phyloP scores from a whole-genome alignment of 495 filamentous ascomycete genomes.

The Durotheca rogersii region DNA sequence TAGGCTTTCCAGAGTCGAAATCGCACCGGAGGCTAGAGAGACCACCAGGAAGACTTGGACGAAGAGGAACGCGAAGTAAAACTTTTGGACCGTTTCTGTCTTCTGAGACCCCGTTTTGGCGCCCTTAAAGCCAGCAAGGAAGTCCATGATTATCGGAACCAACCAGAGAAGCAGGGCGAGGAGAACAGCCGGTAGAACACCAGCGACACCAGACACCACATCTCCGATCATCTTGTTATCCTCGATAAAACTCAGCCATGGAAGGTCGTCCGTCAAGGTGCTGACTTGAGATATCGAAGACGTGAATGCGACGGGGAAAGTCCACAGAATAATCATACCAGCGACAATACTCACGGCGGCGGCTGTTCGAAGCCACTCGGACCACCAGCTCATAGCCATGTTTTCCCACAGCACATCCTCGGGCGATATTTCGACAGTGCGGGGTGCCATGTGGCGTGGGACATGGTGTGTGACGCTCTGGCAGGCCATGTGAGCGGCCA shows the following conservation, averaged over 20 bases:
- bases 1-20: conserved; percentile 63
- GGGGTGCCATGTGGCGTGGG: conserved; percentile 92
- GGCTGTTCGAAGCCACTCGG: conserved; percentile 73
- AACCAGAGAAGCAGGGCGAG: conserved; percentile 78
- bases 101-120: conserved; percentile 78
- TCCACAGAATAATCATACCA: conserved; percentile 86
- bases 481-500: conserved; percentile 96
- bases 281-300: conserved; percentile 75
- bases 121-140: conserved; percentile 74
- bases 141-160: conserved; percentile 70
- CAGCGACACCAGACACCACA: conserved; percentile 73
- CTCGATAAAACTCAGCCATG: conserved; percentile 71
- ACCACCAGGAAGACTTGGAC: conserved; percentile 94
- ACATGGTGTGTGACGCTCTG: conserved; percentile 89
- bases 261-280: conserved; percentile 61
- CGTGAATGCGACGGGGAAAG: conserved; percentile 86
- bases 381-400: conserved; percentile 96
- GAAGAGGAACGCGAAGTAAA: conserved; percentile 94
- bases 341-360: conserved; percentile 64
- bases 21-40: conserved; percentile 79
- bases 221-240: conserved; percentile 55
- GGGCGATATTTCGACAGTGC: conserved; percentile 88
- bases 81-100: conserved; percentile 81
- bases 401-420: conserved; percentile 97
- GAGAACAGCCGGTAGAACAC: conserved; percentile 79